phyloP scores from a whole-genome alignment of 768 basidiomycete genomes.

The Leccinellum albellum region DNA sequence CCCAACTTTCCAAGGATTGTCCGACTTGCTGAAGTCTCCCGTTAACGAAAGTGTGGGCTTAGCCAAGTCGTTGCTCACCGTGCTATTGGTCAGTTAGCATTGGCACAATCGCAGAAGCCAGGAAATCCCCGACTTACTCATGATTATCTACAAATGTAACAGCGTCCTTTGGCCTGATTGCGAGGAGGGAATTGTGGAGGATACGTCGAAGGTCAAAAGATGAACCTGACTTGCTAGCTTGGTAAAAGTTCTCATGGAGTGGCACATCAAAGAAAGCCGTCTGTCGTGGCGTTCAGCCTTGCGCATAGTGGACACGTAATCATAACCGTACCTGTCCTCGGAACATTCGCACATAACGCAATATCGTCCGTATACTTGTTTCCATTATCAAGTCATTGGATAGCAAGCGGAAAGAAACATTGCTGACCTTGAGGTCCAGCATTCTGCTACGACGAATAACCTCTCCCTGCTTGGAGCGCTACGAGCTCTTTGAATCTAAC shows the following conservation, averaged over 20 bases:
- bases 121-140: constrained; percentile 50
- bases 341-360: constrained; percentile 59
- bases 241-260: constrained; percentile 77
- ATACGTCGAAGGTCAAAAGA: constrained; percentile 76
- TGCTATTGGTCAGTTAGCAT: constrained; percentile 38
- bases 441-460: constrained; percentile 75
- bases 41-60: constrained; percentile 1
- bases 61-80: constrained; percentile 46
- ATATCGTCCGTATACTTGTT: constrained; percentile 44
- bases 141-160: constrained; percentile 92
- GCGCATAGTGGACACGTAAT: not conserved
- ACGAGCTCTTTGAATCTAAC: constrained; percentile 53
- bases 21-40: constrained; percentile 50
- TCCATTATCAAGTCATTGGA: not conserved
- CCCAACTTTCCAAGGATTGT: constrained; percentile 82
- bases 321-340: constrained; percentile 53
- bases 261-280: constrained; percentile 76
- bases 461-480: constrained; percentile 38
- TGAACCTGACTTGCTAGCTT: constrained; percentile 64
- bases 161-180: constrained; percentile 69
- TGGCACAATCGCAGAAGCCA: not conserved
- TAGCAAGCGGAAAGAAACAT: not conserved
- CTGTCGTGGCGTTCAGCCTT: not conserved
- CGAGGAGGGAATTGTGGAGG: constrained; percentile 64
- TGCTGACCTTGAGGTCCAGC: constrained; percentile 71